Evolutionary conservation across 2,329 filamentous ascomycete genomes (phyloP).

Genomic region (Fusarium sp.): DNA sequence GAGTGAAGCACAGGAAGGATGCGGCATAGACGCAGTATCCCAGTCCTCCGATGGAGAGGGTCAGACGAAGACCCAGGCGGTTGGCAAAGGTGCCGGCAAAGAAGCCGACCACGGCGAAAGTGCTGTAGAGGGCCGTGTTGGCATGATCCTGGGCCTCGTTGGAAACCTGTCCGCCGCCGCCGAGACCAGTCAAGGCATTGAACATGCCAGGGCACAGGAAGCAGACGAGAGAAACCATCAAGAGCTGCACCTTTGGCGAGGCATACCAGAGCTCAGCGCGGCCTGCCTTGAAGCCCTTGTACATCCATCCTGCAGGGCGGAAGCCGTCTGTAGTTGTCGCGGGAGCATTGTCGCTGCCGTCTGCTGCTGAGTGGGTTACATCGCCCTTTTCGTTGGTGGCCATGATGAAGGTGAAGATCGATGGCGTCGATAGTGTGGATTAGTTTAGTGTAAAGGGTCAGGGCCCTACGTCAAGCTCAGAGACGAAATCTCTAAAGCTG

Average conservation of each 20-base stretch:
- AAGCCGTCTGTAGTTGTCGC: conserved; percentile 18
- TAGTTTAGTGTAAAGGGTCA: conserved; percentile 4
- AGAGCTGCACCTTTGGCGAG: conserved; percentile 77
- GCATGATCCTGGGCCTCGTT: conserved; percentile 69
- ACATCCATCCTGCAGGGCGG: conserved; percentile 73
- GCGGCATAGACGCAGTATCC: conserved; percentile 82
- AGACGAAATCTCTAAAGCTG: background rate
- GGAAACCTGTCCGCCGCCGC: conserved; percentile 68
- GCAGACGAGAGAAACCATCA: conserved; percentile 70
- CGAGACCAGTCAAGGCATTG: conserved; percentile 74
- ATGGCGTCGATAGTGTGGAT: background rate
- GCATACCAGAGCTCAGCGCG: conserved; percentile 74
- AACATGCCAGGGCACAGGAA: conserved; percentile 80
- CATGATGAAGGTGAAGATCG: conserved; percentile 33
- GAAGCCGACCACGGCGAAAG: conserved; percentile 76
- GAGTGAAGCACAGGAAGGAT: conserved; percentile 77
- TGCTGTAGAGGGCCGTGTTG: conserved; percentile 78
- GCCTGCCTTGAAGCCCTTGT: conserved; percentile 70
- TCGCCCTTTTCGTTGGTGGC: conserved; percentile 44
- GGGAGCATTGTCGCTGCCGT: conserved; percentile 14
- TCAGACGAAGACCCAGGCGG: conserved; percentile 75
- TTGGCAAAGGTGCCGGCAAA: conserved; percentile 84
- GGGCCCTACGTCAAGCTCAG: conserved; percentile 8
- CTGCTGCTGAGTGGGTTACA: conserved; percentile 31
- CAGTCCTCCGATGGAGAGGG: conserved; percentile 78